Conservation (phyloP, 768 basidiomycete genomes). For the Termitomyces bulborhizus region DNA sequence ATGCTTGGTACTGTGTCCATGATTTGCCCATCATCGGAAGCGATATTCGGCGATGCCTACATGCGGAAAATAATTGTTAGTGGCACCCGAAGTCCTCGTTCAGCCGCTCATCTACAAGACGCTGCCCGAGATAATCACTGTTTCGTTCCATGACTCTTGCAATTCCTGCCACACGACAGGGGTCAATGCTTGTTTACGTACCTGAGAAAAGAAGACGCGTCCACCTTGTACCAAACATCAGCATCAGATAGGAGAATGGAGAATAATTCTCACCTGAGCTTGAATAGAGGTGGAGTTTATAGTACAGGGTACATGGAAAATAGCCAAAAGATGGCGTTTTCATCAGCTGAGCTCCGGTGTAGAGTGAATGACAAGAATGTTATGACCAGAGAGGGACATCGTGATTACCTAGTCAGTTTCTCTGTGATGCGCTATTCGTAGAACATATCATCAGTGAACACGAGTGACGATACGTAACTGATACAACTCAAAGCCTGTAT, state of each 20-base stretch:
- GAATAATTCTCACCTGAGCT: not conserved
- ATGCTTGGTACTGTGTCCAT: not conserved
- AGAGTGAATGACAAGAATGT: not conserved
- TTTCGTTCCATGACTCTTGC: not conserved
- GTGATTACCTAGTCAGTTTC: not conserved
- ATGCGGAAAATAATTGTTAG: not conserved
- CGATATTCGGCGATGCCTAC: not conserved
- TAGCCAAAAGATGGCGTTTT: not conserved
- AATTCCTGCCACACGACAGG: not conserved
- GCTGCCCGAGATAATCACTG: not conserved
- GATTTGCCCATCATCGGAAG: not conserved
- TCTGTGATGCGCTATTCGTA: not conserved
- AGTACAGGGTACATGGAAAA: not conserved
- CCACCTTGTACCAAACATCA: not conserved
- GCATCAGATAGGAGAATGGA: not conserved
- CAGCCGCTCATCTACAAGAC: not conserved
- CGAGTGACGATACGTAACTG: not conserved
- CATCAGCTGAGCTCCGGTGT: not conserved
- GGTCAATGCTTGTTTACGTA: not conserved
- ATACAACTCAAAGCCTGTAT: too few species aligned
- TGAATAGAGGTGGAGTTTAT: not conserved
- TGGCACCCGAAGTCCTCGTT: not conserved
- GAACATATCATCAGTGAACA: not conserved
- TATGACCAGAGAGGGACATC: too few species aligned
- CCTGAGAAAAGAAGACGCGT: not conserved